Evolutionary conservation across 805 yeast genomes (phyloP).

Genomic region (Cyberlindnera mississippiensis): DNA sequence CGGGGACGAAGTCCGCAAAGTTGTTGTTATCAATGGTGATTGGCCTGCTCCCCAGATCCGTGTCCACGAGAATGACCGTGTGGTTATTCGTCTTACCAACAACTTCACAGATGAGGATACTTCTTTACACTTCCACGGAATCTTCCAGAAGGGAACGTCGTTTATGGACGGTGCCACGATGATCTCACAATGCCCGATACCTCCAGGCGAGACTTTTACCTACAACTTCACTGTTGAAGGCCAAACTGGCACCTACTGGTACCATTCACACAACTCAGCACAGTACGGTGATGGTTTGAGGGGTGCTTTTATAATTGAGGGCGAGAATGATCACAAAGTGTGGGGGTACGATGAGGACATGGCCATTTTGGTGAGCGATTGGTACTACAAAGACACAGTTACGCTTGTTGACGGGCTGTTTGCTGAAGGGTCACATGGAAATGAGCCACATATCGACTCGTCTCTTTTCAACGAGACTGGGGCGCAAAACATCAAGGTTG

Average conservation of each 20-base stretch:
- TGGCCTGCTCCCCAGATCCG: constrained; percentile 49
- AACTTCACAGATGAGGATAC: constrained; percentile 40
- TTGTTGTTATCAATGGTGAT: constrained; percentile 55
- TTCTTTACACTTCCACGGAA: constrained; percentile 66
- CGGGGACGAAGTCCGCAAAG: constrained; percentile 37
- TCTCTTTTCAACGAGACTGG: constrained; percentile 44
- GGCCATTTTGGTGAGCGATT: constrained; percentile 40
- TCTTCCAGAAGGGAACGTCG: constrained; percentile 66
- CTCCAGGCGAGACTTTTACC: constrained; percentile 37
- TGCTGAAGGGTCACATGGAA: constrained; percentile 38
- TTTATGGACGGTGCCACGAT: constrained; percentile 91
- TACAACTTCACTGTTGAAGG: constrained; percentile 38
- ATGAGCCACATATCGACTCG: constrained; percentile 47
- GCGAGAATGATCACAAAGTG: constrained; percentile 16
- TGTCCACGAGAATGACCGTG: constrained; percentile 39
- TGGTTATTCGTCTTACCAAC: constrained; percentile 38
- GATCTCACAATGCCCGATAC: constrained; percentile 62
- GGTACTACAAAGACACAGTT: constrained; percentile 43
- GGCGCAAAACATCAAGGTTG: constrained; percentile 40
- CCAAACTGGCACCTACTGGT: constrained; percentile 52
- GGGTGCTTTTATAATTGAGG: constrained; percentile 40
- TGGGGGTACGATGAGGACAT: constrained; percentile 44
- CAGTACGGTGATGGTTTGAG: constrained; percentile 46
- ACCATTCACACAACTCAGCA: constrained; percentile 47
- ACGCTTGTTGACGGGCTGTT: constrained; percentile 35